phyloP scores from a whole-genome alignment of 2,329 filamentous ascomycete species.

The Pseudogymnoascus pannorum region DNA sequence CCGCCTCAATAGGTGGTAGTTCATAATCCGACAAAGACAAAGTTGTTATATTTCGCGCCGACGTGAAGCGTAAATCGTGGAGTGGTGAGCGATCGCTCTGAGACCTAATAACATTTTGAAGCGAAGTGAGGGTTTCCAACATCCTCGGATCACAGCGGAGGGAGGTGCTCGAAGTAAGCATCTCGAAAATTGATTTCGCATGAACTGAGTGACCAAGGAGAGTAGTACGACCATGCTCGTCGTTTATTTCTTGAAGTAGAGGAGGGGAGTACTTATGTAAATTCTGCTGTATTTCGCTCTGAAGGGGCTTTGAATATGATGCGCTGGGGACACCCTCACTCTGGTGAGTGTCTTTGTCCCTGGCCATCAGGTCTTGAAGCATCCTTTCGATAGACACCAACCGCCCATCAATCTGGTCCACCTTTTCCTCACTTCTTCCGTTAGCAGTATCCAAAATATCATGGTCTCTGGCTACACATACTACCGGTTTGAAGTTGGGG shows the following conservation, averaged over 20 bases:
- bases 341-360: neutral
- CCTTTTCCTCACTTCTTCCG: neutral
- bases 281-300: neutral
- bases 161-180: constrained; percentile 11
- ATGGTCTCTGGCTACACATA: neutral
- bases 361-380: neutral
- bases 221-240: constrained; percentile 12
- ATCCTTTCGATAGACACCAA: neutral
- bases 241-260: neutral
- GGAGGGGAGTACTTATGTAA: neutral
- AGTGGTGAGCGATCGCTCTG: neutral
- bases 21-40: constrained; percentile 9
- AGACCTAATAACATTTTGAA: neutral
- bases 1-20: constrained; percentile 15
- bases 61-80: neutral
- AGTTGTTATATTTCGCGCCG: neutral
- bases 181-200: constrained; percentile 15
- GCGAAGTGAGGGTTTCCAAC: neutral
- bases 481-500: neutral
- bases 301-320: neutral
- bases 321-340: neutral
- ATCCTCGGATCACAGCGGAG: constrained; percentile 5
- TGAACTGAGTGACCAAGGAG: constrained; percentile 15
- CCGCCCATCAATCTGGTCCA: neutral
- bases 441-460: neutral